Conservation (phyloP, 129 eudicot species). For the Cynara cardunculus region DNA sequence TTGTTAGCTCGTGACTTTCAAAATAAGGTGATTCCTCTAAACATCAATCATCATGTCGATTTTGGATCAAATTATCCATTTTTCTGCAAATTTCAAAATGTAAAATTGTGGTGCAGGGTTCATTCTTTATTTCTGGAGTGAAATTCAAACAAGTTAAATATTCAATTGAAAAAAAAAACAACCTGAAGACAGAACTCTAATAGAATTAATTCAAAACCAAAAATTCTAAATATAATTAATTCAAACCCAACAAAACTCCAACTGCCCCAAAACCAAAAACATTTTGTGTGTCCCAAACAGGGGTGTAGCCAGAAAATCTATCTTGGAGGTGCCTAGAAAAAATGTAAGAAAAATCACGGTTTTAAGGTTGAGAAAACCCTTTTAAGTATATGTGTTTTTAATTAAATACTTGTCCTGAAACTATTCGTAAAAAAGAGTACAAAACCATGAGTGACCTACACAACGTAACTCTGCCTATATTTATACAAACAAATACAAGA, state of each 20-base stretch:
- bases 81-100: background rate
- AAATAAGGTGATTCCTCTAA: background rate
- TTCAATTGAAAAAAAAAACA: background rate
- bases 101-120: background rate
- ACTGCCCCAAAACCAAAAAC: background rate
- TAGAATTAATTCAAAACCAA: background rate
- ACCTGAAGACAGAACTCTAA: background rate
- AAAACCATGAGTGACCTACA: too few species aligned
- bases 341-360: too few species aligned
- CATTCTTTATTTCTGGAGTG: background rate
- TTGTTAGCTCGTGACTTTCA: background rate
- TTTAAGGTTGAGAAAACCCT: too few species aligned
- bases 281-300: background rate
- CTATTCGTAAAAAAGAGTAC: too few species aligned
- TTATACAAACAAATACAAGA: too few species aligned
- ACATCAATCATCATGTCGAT: background rate
- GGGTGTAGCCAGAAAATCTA: too few species aligned
- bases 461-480: too few species aligned
- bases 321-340: too few species aligned
- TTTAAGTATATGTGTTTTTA: too few species aligned
- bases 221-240: background rate
- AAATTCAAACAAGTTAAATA: background rate
- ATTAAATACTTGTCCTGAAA: too few species aligned
- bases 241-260: background rate
- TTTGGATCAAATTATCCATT: background rate